These are phyloP conservation scores for Amanita fuliginea DNA, from an alignment of 768 basidiomycete genomes.

Conservation along the genomic window DNA sequence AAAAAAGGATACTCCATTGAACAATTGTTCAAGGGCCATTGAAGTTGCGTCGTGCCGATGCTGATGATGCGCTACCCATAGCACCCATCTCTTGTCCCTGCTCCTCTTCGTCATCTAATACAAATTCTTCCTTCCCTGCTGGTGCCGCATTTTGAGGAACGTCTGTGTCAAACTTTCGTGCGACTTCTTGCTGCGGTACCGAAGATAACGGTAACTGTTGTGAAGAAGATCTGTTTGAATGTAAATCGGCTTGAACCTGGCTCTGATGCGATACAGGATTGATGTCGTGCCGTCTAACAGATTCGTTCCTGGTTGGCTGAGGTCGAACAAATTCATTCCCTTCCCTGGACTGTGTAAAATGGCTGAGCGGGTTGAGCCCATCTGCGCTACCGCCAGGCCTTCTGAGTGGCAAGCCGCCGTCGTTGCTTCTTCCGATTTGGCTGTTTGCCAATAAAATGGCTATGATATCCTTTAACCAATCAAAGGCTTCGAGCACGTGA, in stretches of 20 bases:
- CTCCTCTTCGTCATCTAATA: slow-evolving; percentile 21
- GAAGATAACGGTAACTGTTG: slow-evolving; percentile 1
- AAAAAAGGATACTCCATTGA: neutral
- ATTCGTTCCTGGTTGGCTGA: slow-evolving; percentile 4
- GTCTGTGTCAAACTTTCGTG: slow-evolving; percentile 8
- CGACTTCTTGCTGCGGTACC: slow-evolving; percentile 1
- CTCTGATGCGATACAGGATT: slow-evolving; percentile 34
- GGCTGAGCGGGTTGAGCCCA: slow-evolving; percentile 7
- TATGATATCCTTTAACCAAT: slow-evolving; percentile 30
- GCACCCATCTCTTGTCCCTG: slow-evolving; percentile 13
- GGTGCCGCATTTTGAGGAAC: slow-evolving; percentile 9
- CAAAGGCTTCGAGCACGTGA: slow-evolving; percentile 29
- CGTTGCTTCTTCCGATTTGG: slow-evolving; percentile 8
- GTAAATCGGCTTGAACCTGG: slow-evolving; percentile 18
- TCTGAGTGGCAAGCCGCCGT: slow-evolving; percentile 11
- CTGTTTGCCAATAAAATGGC: slow-evolving; percentile 15
- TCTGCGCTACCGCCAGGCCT: slow-evolving; percentile 3
- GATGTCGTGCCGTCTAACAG: slow-evolving; percentile 13
- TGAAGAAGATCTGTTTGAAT: neutral
- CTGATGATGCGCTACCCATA: neutral
- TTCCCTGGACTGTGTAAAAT: slow-evolving; percentile 10
- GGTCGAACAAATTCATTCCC: slow-evolving; percentile 9
- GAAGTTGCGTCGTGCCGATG: neutral
- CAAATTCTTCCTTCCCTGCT: slow-evolving; percentile 25
- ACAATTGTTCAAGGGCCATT: neutral